Conservation (phyloP, 306 rosid species). For the Pterocarpus macrocarpus region DNA sequence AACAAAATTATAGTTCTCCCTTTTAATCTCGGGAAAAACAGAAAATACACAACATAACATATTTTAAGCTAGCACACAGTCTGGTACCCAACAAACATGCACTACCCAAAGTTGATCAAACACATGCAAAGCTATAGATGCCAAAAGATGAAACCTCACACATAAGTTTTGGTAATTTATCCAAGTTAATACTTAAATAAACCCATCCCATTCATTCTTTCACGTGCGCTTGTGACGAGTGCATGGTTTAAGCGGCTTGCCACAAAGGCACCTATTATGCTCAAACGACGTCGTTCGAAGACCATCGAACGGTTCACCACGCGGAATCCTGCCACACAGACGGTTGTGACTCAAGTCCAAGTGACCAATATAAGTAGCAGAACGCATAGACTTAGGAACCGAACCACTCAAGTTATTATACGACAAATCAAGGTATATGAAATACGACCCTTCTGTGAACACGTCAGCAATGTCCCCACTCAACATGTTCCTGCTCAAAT, state of each 20-base stretch:
- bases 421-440: constrained; percentile 76
- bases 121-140: no score
- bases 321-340: constrained; percentile 68
- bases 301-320: constrained; percentile 65
- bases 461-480: constrained; percentile 63
- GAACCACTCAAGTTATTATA: constrained; percentile 63
- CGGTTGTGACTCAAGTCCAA: constrained; percentile 82
- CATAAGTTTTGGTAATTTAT: no score
- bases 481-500: constrained; percentile 71
- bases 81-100: not conserved
- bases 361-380: constrained; percentile 68
- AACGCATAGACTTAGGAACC: constrained; percentile 60
- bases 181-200: no score
- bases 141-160: no score
- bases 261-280: constrained; percentile 67
- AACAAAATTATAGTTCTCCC: no score
- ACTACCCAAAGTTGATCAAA: no score
- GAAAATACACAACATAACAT: no score
- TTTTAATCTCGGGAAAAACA: no score
- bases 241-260: constrained; percentile 70
- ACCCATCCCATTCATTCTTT: not conserved
- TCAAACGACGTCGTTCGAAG: constrained; percentile 60
- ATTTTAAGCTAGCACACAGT: not conserved
- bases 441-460: constrained; percentile 68
- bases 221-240: constrained; percentile 6